Base-by-base conservation (phyloP, 2,329 filamentous ascomycete genomes). In the Talaromyces pinophilus region DNA sequence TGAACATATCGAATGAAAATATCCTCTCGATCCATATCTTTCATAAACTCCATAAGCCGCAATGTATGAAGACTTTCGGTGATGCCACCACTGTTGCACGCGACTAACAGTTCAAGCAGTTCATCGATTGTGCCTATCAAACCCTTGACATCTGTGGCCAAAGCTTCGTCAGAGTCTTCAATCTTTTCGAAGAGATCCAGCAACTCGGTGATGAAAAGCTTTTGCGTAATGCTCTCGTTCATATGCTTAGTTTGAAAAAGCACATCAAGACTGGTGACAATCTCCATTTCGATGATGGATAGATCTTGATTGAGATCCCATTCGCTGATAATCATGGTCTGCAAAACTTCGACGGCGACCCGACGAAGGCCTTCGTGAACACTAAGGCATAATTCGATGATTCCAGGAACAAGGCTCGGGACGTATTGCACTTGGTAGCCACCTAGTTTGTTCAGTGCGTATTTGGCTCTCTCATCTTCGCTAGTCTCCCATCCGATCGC, bases 361-460 rank as follows among this genome's bases (percentile, higher is more conserved):
- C 88, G 88, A 67, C 95, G 87, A 65, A 99, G 82, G 3, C 93
- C 93, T 76, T 96, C 92, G 71, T 99, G 95, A 3, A 98, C 93
- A 74, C 94, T 98, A 65, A 99, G 84, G 75, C 95, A 99, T 10
- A 99, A 85, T 78, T 96, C 92, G 28, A 98, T 91, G 61, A 98
- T 95, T 0, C 93, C 93, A 0, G 91, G 90, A 7, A 99, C 93
- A 5, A 99, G 85, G 13, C 91, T 89, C 5, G 96, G 95, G 35
- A 99, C 95, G 77, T 98, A 99, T 80, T 98, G 95, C 22, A 99
- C 95, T 79, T 99, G 95, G 74, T 97, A 99, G 1, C 95, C 95
- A 66, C 95, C 96, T 84, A 98, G 90, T 76, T 90, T 93, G 63
- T 87, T 84, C 64, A 98, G 81, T 0, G 90, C 90, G 73, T 93